phyloP scores from a whole-genome alignment of 2,329 filamentous ascomycete genomes.

The Curvularia hawaiiensis region DNA sequence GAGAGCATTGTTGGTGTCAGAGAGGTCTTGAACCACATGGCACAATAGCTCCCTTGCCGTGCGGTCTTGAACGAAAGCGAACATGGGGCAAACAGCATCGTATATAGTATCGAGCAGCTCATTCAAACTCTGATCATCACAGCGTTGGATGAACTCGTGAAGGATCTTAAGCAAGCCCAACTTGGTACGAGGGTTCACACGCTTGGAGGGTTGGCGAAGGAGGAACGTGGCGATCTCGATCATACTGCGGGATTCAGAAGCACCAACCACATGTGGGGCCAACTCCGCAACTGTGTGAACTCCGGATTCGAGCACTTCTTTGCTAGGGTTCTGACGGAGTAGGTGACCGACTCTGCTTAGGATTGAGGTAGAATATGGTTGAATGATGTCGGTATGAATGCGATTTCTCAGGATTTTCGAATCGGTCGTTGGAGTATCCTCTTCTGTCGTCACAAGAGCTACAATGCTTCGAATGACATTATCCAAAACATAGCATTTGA shows the following conservation, averaged over 20 bases:
- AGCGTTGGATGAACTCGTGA: conserved; percentile 76
- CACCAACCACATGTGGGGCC: conserved; percentile 56
- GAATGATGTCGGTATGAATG: conserved; percentile 53
- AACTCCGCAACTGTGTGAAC: conserved; percentile 77
- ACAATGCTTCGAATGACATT: conserved; percentile 66
- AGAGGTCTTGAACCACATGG: conserved; percentile 73
- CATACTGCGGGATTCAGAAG: conserved; percentile 71
- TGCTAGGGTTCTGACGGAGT: conserved; percentile 66
- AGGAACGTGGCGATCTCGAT: conserved; percentile 81
- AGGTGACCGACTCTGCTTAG: conserved; percentile 60
- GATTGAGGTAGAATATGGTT: conserved; percentile 71
- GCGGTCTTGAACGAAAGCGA: conserved; percentile 87
- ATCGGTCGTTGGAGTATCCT: conserved; percentile 41
- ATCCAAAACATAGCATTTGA: conserved; percentile 79
- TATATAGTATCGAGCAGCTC: conserved; percentile 70
- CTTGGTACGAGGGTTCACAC: conserved; percentile 84
- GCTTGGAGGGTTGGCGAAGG: conserved; percentile 80
- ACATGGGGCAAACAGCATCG: conserved; percentile 76
- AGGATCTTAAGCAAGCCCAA: conserved; percentile 78
- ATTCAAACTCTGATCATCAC: conserved; percentile 60
- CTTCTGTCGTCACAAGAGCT: conserved; percentile 21
- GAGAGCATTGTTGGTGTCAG: conserved; percentile 66
- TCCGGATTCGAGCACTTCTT: conserved; percentile 76
- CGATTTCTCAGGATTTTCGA: conserved; percentile 61
- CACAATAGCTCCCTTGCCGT: conserved; percentile 76